phyloP scores from a whole-genome alignment of 345 rosid genomes.

The Corymbia maculata region DNA sequence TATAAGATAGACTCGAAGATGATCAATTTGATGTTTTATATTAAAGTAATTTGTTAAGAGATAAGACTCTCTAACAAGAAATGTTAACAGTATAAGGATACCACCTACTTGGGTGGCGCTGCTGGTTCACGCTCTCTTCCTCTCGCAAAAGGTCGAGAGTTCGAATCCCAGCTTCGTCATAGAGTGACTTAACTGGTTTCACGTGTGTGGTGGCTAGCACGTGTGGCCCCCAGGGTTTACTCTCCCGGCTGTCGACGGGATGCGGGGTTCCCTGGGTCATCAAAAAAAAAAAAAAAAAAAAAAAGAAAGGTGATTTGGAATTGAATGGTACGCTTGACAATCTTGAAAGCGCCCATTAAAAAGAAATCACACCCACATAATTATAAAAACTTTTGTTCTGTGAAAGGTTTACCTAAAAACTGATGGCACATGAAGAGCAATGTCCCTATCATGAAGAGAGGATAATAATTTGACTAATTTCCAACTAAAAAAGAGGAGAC shows the following conservation, averaged over 20 bases:
- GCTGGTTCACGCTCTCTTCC: too few species aligned
- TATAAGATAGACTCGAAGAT: not conserved
- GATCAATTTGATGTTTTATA: not conserved
- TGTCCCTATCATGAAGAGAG: not conserved
- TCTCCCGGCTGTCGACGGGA: too few species aligned
- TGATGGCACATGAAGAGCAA: not conserved
- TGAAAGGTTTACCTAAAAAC: not conserved
- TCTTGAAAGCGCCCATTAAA: not conserved
- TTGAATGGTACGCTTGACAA: not conserved
- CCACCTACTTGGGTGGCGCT: too few species aligned
- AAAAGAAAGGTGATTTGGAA: not conserved
- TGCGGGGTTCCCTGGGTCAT: too few species aligned
- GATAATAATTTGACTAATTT: not conserved
- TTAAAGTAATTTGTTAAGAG: not conserved
- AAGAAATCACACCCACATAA: not conserved
- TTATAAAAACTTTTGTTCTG: not conserved
- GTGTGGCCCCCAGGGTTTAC: too few species aligned
- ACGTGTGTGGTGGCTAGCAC: too few species aligned
- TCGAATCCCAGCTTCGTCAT: too few species aligned
- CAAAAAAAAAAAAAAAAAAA: too few species aligned
- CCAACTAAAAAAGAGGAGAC: not conserved
- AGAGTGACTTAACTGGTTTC: too few species aligned
- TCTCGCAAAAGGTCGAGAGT: too few species aligned
- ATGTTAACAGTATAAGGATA: too few species aligned
- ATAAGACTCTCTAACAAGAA: not conserved